Evolutionary conservation across 495 filamentous ascomycete genomes (phyloP), one percentile per base, ranked within the genome.

Genomic region (Podospora didyma): DNA sequence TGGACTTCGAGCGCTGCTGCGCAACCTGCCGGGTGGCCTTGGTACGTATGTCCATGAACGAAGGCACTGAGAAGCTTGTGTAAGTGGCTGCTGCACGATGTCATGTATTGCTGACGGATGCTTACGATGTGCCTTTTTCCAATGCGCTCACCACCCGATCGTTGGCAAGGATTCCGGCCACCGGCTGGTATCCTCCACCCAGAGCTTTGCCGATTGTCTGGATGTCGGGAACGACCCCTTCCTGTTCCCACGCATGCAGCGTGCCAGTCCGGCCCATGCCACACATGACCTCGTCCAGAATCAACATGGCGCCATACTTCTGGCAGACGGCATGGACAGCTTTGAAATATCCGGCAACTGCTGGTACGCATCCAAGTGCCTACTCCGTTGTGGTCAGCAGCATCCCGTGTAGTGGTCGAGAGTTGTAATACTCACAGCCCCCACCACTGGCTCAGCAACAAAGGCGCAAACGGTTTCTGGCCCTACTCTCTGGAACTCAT

Each of bases 271-370:
- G 72, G 1, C 86, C 86, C 78, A 86, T 86, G 0, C 86, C 88
- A 63, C 84, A 83, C 88, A 92, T 90, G 22, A 91, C 79, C 58
- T 92, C 88, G 60, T 92, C 88, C 3, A 89, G 70, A 47, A 91
- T 85, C 24, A 89, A 72, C 1, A 91, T 76, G 0, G 82, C 84
- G 26, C 85, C 87, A 60, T 89, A 75, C 55, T 80, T 81, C 31
- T 82, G 69, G 62, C 87, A 90, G 4, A 92, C 63, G 4, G 69
- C 66, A 62, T 79, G 78, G 71, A 90, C 81, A 34, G 82, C 83
- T 35, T 71, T 69, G 54, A 90, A 78, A 57, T 91, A 92, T 0
- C 85, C 86, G 0, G 75, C 69, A 1, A 82, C 75, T 17, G 81
- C 75, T 26, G 86, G 79, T 5, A 86, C 81, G 64, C 83, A 88